Evolutionary conservation across 2,329 filamentous ascomycete species (phyloP).

Genomic region (Myriosclerotinia scirpicola): DNA sequence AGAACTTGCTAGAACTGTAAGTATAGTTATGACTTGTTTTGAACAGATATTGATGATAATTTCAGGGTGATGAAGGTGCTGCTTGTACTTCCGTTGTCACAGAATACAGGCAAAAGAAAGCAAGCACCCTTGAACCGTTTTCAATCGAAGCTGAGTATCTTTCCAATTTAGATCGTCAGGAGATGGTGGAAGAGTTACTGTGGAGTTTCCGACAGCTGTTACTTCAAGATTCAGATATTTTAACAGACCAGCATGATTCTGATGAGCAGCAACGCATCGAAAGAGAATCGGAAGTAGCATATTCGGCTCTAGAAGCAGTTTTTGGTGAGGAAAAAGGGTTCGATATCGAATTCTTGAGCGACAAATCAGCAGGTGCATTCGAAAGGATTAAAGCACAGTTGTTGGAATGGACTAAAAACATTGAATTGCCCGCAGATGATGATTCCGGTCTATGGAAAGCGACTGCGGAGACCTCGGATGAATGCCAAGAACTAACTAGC

Average conservation of each 20-base stretch:
- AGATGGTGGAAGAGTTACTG: too few relatives aligned
- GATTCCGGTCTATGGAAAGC: conserved; percentile 6
- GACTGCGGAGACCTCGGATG: neutral
- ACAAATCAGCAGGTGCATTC: neutral
- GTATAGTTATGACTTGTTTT: too few relatives aligned
- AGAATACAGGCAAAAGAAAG: too few relatives aligned
- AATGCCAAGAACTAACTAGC: conserved; percentile 9
- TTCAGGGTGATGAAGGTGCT: too few relatives aligned
- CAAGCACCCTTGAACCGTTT: too few relatives aligned
- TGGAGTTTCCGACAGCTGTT: too few relatives aligned
- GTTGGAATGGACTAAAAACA: neutral
- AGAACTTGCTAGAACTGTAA: too few relatives aligned
- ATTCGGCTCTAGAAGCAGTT: conserved; percentile 3
- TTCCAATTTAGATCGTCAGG: too few relatives aligned
- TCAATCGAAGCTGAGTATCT: too few relatives aligned
- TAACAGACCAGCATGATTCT: neutral
- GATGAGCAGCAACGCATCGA: neutral
- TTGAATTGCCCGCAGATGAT: neutral
- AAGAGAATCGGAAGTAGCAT: neutral
- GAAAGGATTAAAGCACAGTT: neutral
- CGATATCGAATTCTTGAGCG: neutral
- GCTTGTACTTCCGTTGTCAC: too few relatives aligned
- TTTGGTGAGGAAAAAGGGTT: neutral
- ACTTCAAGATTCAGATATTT: too few relatives aligned
- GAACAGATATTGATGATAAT: too few relatives aligned